Percentiles rank a stretch among this genome's conserved stretches.
Conservation (phyloP, 176 grass and related monocot species). For the Eleusine coracana region DNA sequence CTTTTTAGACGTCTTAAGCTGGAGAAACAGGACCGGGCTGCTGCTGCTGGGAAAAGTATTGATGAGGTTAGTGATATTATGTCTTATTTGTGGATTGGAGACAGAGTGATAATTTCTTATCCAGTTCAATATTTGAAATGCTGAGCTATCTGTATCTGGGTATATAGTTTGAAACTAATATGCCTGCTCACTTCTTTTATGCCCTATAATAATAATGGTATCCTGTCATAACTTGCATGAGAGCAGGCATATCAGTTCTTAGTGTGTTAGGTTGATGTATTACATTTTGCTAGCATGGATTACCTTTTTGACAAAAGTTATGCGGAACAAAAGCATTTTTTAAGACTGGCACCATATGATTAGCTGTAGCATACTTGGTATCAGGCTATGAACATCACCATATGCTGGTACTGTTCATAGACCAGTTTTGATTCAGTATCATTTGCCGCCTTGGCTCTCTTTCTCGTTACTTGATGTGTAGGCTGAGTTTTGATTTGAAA, state of each 20-base stretch:
- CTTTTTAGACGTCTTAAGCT: slow-evolving; percentile 78
- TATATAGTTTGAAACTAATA: not conserved
- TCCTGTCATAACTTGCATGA: not conserved
- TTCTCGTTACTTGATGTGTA: no score
- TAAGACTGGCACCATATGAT: not conserved
- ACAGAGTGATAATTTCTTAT: not conserved
- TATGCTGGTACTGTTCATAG: no score
- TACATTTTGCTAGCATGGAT: not conserved
- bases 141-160: not conserved
- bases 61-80: slow-evolving; percentile 72
- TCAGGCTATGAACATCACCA: no score
- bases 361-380: not conserved
- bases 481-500: not conserved
- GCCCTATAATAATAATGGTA: not conserved
- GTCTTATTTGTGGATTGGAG: slow-evolving; percentile 14
- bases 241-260: not conserved
- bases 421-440: no score
- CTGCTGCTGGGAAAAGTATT: slow-evolving; percentile 57
- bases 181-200: not conserved
- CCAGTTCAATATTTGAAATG: not conserved
- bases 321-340: not conserved
- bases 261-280: not conserved
- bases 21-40: slow-evolving; percentile 84
- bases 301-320: not conserved
- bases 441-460: no score